phyloP scores from a whole-genome alignment of 179 eudicot genomes.

The Gypsophila paniculata region DNA sequence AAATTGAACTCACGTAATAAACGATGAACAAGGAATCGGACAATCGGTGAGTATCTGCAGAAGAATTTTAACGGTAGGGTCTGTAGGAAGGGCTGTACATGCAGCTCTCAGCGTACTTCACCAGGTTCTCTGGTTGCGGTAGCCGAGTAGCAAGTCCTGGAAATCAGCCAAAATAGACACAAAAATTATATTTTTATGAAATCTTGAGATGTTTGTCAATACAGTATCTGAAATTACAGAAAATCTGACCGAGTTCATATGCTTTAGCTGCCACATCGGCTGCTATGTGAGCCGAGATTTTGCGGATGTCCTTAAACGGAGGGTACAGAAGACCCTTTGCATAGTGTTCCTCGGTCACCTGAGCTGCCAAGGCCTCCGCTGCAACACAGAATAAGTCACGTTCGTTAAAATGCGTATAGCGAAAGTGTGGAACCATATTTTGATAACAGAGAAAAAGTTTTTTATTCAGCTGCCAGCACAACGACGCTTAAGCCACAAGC shows the following conservation, averaged over 20 bases:
- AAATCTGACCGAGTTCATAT: slow-evolving; percentile 66
- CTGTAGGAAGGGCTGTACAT: slow-evolving; percentile 50
- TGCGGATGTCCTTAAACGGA: slow-evolving; percentile 64
- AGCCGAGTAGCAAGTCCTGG: slow-evolving; percentile 42
- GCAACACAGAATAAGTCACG: slow-evolving; percentile 23
- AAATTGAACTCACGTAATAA: background rate
- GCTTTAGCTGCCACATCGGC: slow-evolving; percentile 89
- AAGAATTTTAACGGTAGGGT: slow-evolving; percentile 31
- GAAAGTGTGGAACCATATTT: background rate
- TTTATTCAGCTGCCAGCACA: too few species aligned
- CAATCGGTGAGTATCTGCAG: background rate
- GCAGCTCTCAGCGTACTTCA: slow-evolving; percentile 49
- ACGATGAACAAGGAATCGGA: slow-evolving; percentile 6
- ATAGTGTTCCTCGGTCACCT: slow-evolving; percentile 68
- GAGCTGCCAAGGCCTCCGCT: slow-evolving; percentile 84
- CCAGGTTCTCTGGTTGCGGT: slow-evolving; percentile 40
- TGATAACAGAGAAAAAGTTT: background rate
- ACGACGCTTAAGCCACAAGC: too few species aligned
- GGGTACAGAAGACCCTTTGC: slow-evolving; percentile 78
- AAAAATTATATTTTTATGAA: background rate
- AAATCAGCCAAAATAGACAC: slow-evolving; percentile 2
- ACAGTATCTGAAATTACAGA: background rate
- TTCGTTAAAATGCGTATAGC: background rate
- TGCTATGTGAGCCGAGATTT: slow-evolving; percentile 85
- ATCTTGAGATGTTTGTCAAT: background rate